Percentiles rank a stretch among this genome's conserved stretches.
Evolutionary conservation across 768 basidiomycete genomes (phyloP).

Genomic region (Porphyrellus cyaneotinctus): DNA sequence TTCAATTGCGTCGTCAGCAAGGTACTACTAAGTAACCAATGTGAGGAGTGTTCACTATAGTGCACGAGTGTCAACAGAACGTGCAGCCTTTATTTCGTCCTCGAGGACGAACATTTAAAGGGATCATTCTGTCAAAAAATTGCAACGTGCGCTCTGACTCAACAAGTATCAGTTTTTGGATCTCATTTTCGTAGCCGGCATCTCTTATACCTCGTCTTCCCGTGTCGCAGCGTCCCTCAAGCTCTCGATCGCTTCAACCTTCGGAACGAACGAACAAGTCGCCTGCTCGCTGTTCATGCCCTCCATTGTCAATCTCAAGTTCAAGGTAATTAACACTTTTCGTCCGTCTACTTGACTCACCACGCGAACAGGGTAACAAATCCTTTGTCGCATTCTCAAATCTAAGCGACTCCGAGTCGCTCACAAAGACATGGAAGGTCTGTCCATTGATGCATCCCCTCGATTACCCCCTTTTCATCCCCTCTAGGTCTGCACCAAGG

Average conservation of each 20-base stretch:
- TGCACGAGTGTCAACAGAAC: no score
- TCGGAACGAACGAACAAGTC: neutral
- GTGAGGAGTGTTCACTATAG: no score
- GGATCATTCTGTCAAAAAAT: conserved; percentile 28
- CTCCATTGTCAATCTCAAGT: conserved; percentile 82
- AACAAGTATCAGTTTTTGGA: conserved; percentile 11
- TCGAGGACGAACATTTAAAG: no score
- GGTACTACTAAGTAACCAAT: no score
- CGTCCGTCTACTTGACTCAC: conserved; percentile 3
- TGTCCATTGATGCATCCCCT: conserved; percentile 14
- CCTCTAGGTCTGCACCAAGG: conserved; percentile 79
- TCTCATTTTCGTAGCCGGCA: conserved; percentile 16
- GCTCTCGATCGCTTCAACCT: conserved; percentile 16
- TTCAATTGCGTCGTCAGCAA: no score
- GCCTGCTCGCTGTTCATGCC: conserved; percentile 45
- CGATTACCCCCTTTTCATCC: conserved; percentile 6
- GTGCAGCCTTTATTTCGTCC: no score
- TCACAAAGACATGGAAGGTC: conserved; percentile 92
- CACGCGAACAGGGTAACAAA: conserved; percentile 72
- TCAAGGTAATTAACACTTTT: conserved; percentile 48
- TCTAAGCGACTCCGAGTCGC: conserved; percentile 75
- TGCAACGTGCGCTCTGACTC: conserved; percentile 24
- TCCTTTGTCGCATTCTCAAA: conserved; percentile 92
- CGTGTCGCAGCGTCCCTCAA: conserved; percentile 7
- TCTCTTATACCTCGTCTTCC: conserved; percentile 24